A percentile compares a stretch with the other conserved stretches of the same genome.
phyloP scores from a whole-genome alignment of 1,284 basidiomycete species.

The Erythrobasidium hasegawianum region DNA sequence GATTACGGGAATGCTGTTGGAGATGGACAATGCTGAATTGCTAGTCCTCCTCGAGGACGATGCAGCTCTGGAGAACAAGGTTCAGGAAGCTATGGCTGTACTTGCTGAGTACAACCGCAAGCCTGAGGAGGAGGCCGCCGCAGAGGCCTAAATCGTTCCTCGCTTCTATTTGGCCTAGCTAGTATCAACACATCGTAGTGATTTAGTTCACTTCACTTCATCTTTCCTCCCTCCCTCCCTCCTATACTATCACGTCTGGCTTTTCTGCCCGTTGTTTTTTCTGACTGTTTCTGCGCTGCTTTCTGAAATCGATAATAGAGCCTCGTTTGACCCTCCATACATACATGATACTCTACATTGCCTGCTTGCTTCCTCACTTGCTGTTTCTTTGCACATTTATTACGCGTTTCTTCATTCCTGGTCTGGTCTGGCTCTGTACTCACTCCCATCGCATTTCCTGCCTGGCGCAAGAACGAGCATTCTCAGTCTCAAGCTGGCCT shows the following conservation, averaged over 20 bases:
- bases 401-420: too few relatives aligned
- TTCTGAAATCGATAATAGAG: slow-evolving; percentile 3
- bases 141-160: background rate
- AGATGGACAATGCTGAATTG: slow-evolving; percentile 93
- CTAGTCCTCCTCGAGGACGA: slow-evolving; percentile 74
- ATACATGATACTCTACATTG: too few relatives aligned
- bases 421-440: too few relatives aligned
- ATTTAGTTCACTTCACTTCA: too few relatives aligned
- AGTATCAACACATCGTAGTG: background rate
- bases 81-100: slow-evolving; percentile 78
- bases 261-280: background rate
- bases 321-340: too few relatives aligned
- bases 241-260: background rate
- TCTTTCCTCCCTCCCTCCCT: too few relatives aligned
- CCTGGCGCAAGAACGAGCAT: too few relatives aligned
- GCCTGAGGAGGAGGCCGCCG: slow-evolving; percentile 24
- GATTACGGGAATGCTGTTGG: slow-evolving; percentile 92
- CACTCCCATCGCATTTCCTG: too few relatives aligned
- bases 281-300: background rate
- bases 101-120: slow-evolving; percentile 71
- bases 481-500: too few relatives aligned
- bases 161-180: background rate
- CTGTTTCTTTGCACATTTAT: too few relatives aligned
- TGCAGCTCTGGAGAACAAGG: slow-evolving; percentile 78
- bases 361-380: too few relatives aligned